Percentiles rank a stretch among this genome's conserved stretches.
phyloP scores from a whole-genome alignment of 805 yeast species.

The Candida quercuum region DNA sequence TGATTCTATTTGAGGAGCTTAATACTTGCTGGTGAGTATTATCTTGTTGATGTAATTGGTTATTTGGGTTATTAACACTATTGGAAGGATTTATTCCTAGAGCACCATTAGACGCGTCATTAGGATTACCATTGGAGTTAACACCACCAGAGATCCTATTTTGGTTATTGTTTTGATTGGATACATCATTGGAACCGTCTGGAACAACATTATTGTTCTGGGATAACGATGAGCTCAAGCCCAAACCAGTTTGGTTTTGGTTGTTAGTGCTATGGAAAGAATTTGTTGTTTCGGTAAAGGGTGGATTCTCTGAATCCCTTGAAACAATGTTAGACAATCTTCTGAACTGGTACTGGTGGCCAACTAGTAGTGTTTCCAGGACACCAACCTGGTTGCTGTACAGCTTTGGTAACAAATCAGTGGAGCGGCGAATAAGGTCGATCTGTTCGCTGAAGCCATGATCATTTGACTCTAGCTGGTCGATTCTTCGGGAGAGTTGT shows the following conservation, averaged over 20 bases:
- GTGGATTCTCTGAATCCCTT: constrained; percentile 1
- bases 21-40: constrained; percentile 4
- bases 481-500: constrained; percentile 15
- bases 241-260: background rate
- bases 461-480: constrained; percentile 12
- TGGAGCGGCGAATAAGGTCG: constrained; percentile 7
- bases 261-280: background rate
- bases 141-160: background rate
- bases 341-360: constrained; percentile 17
- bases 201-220: background rate
- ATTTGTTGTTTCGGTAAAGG: constrained; percentile 1
- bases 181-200: background rate
- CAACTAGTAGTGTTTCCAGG: constrained; percentile 13
- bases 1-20: constrained; percentile 14
- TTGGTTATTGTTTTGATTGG: background rate
- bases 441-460: constrained; percentile 10
- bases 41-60: constrained; percentile 1
- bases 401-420: constrained; percentile 16
- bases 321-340: constrained; percentile 9
- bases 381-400: constrained; percentile 14
- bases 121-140: background rate
- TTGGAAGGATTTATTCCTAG: constrained; percentile 2
- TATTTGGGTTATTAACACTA: constrained; percentile 3
- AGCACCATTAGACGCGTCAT: background rate
- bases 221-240: background rate